Evolutionary conservation across 768 basidiomycete genomes (phyloP), one percentile per base, ranked within the genome.

Genomic region (Suillus alpinus): DNA sequence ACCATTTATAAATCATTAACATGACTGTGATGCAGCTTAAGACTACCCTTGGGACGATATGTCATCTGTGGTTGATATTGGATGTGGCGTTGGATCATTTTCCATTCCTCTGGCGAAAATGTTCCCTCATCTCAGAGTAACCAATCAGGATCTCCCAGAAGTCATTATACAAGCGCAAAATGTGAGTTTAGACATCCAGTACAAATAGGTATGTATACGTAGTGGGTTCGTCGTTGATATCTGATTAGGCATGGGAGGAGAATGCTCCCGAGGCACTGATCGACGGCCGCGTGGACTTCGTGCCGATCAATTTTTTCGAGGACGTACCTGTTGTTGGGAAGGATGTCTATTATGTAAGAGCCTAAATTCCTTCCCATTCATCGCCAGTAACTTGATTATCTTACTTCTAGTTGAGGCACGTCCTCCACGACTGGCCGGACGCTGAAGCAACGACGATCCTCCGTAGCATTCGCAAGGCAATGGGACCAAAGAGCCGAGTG

Each of bases 401-500:
- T 55, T 39, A 40, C 50, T 41, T 32, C 43, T 46, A 71, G 69
- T 66, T 71, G 50, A 68, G 70, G 18, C 65, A 69, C 51, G 68
- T 73, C 41, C 65, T 72, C n/a, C 77, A 76, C 51, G 69, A 78
- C 61, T 78, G 75, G 77, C 73, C 74, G 14, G 69, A 76, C 32
- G 67, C 67, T 1, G 73, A 76, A 23, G 72, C 71, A 41, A 39
- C 70, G 16, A 62, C 49, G 4, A 75, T 78, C 47, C 58, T 77
- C 43, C 67, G 60, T 36, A 73, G 69, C 51, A 55, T 77, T 3
- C 61, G 65, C 8, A 63, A 53, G 16, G 72, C 68, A 6, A 70
- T 77, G 71, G 62, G 29, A 9, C 67, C 72, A 0, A 37, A 65
- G 16, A 74, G 72, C 58, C 67, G 70, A 12, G 23, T 78, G 40